Evolutionary conservation across 1,284 basidiomycete species (phyloP), one percentile per base, ranked within the genome.

Genomic region (Laetiporus sulphureus): DNA sequence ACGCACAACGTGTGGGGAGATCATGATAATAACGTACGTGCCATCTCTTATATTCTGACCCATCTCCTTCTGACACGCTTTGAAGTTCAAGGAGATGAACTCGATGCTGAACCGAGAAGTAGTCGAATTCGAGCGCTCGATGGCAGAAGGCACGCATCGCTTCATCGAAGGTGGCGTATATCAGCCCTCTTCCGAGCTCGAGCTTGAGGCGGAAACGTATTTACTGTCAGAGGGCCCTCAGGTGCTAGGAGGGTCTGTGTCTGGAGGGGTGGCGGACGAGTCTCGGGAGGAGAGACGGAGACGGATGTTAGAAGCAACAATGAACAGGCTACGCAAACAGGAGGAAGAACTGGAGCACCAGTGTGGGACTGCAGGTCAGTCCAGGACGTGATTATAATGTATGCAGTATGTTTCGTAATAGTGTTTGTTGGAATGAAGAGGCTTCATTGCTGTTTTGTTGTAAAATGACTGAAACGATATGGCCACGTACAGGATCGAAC

Each of bases 51-150:
- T 25, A 4, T 16, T 10, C 12, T 6, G 2, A 3, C 19, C n/a
- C 11, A 3, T 20, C 13, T 7, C 32, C 12, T 32, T 21, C 20
- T 24, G 32, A 35, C 3, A 13, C 29, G 32, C 29, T 16, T 31
- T 30, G 12, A 38, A 79, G 79, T 88, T 89, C 62, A 89, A 87
- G 54, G 72, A 76, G 44, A 67, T 89, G 11, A 87, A 88, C 56
- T 88, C 84, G 1, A 67, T 73, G 41, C 71, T 89, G 2, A 88
- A 87, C 55, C 71, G 73, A 12, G 82, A 90, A 54, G 79, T 89
- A 2, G 68, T 68, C 1, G 76, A 78, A 48, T 87, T 75, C 42
- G 87, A 89, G 55, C 68, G 68, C 2, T 65, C 72, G 2, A 60
- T 61, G 16, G 56, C 60, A 12, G 63, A 66, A n/a, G 78, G 79